Conservation (phyloP, 164 flowering plant species). For the Annona cherimola region DNA sequence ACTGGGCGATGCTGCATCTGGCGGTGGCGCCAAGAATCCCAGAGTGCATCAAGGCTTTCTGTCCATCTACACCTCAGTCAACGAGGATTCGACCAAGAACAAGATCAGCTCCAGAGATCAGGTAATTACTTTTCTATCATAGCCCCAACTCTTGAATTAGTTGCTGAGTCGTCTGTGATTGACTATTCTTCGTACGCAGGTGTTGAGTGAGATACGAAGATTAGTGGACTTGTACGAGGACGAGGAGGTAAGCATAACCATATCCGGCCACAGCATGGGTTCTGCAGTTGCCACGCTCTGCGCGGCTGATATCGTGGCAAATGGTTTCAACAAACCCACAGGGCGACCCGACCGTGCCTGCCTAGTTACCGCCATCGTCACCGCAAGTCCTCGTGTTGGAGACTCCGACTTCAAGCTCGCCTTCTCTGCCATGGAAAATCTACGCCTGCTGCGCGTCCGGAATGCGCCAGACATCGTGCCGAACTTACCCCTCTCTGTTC, state of each 20-base stretch:
- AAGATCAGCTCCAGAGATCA: constrained; percentile 42
- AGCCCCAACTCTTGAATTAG: too few relatives aligned
- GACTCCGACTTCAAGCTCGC: constrained; percentile 38
- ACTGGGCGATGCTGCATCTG: not conserved
- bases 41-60: constrained; percentile 37
- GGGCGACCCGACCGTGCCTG: constrained; percentile 19
- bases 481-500: constrained; percentile 42
- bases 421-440: constrained; percentile 24
- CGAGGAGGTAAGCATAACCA: constrained; percentile 47
- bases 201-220: constrained; percentile 51
- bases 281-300: constrained; percentile 65
- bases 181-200: constrained; percentile 26
- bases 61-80: constrained; percentile 38
- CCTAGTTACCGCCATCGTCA: constrained; percentile 54
- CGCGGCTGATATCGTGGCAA: constrained; percentile 59
- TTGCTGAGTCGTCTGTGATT: too few relatives aligned
- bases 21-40: constrained; percentile 4
- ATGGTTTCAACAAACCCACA: constrained; percentile 37
- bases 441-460: constrained; percentile 37
- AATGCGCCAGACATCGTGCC: constrained; percentile 65
- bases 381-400: constrained; percentile 73
- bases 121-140: constrained; percentile 19
- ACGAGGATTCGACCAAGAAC: constrained; percentile 29
- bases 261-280: constrained; percentile 71
- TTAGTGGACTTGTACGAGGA: constrained; percentile 40